Evolutionary conservation across 306 rosid species (phyloP).

Genomic region (Sicyos edulis): DNA sequence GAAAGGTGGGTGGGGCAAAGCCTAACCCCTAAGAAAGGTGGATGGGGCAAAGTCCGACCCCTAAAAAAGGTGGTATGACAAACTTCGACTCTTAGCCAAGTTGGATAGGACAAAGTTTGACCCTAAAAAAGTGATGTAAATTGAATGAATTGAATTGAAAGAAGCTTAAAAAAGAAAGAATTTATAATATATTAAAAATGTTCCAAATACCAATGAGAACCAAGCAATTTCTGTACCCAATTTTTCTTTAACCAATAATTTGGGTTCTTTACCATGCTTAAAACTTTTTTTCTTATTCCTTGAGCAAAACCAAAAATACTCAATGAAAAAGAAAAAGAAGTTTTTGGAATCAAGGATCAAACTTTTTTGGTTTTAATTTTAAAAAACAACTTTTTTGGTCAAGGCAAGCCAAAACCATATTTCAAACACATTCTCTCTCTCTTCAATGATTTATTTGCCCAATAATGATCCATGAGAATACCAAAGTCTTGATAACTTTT

Average conservation of each 20-base stretch:
- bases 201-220: not conserved
- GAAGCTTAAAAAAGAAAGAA: not conserved
- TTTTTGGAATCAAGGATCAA: constrained; percentile 14
- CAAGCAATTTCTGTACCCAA: not conserved
- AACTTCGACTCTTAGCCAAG: too few relatives aligned
- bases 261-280: not conserved
- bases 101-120: too few relatives aligned
- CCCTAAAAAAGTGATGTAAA: not conserved
- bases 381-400: not conserved
- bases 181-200: not conserved
- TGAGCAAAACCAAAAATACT: not conserved
- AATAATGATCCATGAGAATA: constrained; percentile 37
- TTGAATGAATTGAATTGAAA: not conserved
- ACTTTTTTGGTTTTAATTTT: not conserved
- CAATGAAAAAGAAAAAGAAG: not conserved
- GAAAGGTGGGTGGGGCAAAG: too few relatives aligned
- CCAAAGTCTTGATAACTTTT: constrained; percentile 17
- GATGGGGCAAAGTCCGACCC: too few relatives aligned
- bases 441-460: constrained; percentile 35
- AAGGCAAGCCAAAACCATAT: constrained; percentile 4
- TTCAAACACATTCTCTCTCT: constrained; percentile 9
- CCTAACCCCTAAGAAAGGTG: not conserved
- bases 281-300: constrained; percentile 12
- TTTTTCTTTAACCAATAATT: constrained; percentile 9
- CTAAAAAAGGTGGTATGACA: too few relatives aligned